Evolutionary conservation across 108 stramenopile genomes (phyloP).

Genomic region (Phaeodactylum tricornutum): DNA sequence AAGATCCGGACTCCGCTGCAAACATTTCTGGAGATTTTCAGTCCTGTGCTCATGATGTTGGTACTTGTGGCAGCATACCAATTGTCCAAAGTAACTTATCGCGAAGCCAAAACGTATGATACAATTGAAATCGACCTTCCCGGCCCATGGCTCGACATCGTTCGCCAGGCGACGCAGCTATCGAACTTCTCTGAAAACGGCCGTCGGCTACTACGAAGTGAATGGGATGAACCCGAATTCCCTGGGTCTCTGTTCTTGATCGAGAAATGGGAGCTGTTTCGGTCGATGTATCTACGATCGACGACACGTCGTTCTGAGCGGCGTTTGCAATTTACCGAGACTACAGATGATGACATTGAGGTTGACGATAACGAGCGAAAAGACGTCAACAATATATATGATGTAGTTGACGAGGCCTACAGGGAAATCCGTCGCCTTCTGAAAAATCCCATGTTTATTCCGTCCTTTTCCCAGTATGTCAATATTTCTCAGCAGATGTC

Average conservation of each 20-base stretch:
- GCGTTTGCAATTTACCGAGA: too few species aligned
- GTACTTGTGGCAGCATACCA: conserved; percentile 34
- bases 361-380: background rate
- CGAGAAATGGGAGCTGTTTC: too few species aligned
- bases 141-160: conserved; percentile 19
- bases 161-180: background rate
- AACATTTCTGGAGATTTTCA: conserved; percentile 37
- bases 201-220: too few species aligned
- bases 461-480: conserved; percentile 1
- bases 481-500: background rate
- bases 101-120: conserved; percentile 16
- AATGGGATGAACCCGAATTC: too few species aligned
- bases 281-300: too few species aligned
- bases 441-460: background rate
- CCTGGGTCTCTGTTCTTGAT: too few species aligned
- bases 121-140: conserved; percentile 21
- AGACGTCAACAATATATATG: background rate
- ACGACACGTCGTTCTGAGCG: too few species aligned
- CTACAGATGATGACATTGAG: background rate
- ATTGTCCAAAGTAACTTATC: conserved; percentile 18
- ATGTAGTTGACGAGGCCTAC: background rate
- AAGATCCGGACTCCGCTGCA: conserved; percentile 26
- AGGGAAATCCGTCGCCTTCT: background rate
- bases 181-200: conserved; percentile 20
- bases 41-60: conserved; percentile 28